These are phyloP conservation scores for Oryza glaberrima DNA, from an alignment of 176 grass and related monocot species.

Conservation along the genomic window DNA sequence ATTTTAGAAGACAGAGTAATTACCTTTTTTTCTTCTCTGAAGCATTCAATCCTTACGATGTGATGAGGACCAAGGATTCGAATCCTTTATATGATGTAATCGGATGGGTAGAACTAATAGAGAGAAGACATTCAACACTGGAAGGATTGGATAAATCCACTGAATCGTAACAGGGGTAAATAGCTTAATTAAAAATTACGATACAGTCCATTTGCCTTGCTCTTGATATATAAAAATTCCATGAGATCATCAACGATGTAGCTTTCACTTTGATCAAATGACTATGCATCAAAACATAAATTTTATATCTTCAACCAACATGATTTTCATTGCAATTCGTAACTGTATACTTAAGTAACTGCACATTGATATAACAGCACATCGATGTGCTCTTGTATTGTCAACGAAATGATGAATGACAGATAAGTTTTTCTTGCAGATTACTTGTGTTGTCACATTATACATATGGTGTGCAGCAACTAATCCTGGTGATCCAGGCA, in stretches of 20 bases:
- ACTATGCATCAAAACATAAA: not conserved
- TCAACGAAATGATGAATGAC: not conserved
- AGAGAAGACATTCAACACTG: not conserved
- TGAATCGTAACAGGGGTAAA: not conserved
- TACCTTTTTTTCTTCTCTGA: not conserved
- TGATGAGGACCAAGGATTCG: not conserved
- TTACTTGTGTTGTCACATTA: constrained; percentile 62
- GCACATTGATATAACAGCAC: too few species aligned
- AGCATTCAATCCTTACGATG: not conserved
- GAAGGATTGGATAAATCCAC: not conserved
- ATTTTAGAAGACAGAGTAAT: not conserved
- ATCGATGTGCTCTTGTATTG: not conserved
- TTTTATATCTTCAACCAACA: not conserved
- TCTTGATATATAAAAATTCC: not conserved
- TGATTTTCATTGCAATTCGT: not conserved
- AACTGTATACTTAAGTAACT: too few species aligned
- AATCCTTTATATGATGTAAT: not conserved
- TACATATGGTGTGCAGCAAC: constrained; percentile 79
- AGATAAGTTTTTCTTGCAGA: constrained; percentile 40
- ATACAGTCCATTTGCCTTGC: not conserved
- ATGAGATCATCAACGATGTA: not conserved
- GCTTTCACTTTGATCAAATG: not conserved
- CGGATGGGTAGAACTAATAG: not conserved
- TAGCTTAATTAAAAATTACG: too few species aligned
- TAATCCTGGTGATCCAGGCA: constrained; percentile 73